phyloP scores from a whole-genome alignment of 2,329 filamentous ascomycete genomes.

The Dothistroma pini region DNA sequence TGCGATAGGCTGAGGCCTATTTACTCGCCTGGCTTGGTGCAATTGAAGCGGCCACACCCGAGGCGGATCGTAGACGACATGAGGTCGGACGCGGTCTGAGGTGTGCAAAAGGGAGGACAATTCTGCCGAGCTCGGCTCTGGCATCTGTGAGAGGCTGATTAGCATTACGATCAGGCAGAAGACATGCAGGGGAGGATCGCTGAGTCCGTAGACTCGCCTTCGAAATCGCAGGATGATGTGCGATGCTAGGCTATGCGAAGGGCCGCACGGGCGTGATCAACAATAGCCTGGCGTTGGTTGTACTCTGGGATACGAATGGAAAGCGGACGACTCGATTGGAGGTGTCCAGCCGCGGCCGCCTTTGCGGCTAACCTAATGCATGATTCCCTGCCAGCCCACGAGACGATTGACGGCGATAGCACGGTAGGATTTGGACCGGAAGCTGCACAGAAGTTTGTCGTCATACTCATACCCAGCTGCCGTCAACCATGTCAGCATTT shows the following conservation, averaged over 20 bases:
- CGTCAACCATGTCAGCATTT: not conserved
- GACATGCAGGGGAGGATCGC: not conserved
- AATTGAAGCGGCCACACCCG: not conserved
- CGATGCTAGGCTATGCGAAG: not conserved
- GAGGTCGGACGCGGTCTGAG: slow-evolving; percentile 1
- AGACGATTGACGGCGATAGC: not conserved
- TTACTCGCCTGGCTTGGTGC: not conserved
- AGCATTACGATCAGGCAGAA: not conserved
- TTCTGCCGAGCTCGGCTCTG: not conserved
- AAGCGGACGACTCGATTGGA: not conserved
- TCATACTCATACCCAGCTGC: not conserved
- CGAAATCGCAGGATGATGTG: not conserved
- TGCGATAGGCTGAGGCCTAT: not conserved
- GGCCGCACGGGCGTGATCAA: not conserved
- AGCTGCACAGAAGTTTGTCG: not conserved
- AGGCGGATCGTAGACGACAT: not conserved
- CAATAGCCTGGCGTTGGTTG: not conserved
- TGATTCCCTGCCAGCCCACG: not conserved
- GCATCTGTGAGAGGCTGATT: slow-evolving; percentile 1
- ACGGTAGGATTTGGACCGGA: not conserved
- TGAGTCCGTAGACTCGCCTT: not conserved
- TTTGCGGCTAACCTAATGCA: not conserved
- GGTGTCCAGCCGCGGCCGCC: not conserved
- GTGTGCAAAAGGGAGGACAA: slow-evolving; percentile 1
- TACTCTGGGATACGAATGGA: not conserved